Base-by-base conservation (phyloP, 495 filamentous ascomycete species). In the Halenospora varia region DNA sequence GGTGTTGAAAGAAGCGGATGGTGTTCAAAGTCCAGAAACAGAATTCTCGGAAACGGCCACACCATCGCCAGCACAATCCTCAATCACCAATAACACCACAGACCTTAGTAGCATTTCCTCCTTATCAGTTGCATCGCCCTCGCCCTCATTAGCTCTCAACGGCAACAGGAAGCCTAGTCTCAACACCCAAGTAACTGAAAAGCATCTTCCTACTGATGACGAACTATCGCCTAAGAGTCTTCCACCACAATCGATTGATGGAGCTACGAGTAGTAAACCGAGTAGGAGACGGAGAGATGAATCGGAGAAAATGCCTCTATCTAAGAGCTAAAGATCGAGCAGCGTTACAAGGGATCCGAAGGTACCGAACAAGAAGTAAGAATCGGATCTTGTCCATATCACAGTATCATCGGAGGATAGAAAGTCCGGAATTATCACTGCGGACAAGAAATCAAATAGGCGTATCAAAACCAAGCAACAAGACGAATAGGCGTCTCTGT, bases 1-100 rank as follows among this genome's bases (percentile, higher is more conserved):
- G 6, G 56, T 62, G 1, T 41, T 67, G 20, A 47, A 48, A 13
- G 59, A 58, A 25, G 42, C 51, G 19, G 59, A 67, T 42, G 59
- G 53, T 17, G 20, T 41, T 40, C 6, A 23, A 9, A 57, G 22
- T 41, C 29, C 50, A 20, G 11, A 10, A 13, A 42, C n/a, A 11
- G 22, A 53, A 15, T 22, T 8, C 8, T 61, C 58, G 9, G 48
- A 47, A 51, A 55, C 58, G 1, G n/a, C 18, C 17, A 51, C 39
- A 8, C 47, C 58, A 3, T 45, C 42, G 17, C 42, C 42, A 8
- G 42, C 11, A 4, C 42, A 20, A 20, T 45, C 42, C 8, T 45
- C 18, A 8, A 15, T n/a, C 6, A 17, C 11, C 8, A 45, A 17
- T 17, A 6, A 6, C 8, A 6, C 11, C 4, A 45, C 42, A n/a